Evolutionary conservation across 192 early-diverging fungal genomes (phyloP).

Genomic region (Coemansia sp.): DNA sequence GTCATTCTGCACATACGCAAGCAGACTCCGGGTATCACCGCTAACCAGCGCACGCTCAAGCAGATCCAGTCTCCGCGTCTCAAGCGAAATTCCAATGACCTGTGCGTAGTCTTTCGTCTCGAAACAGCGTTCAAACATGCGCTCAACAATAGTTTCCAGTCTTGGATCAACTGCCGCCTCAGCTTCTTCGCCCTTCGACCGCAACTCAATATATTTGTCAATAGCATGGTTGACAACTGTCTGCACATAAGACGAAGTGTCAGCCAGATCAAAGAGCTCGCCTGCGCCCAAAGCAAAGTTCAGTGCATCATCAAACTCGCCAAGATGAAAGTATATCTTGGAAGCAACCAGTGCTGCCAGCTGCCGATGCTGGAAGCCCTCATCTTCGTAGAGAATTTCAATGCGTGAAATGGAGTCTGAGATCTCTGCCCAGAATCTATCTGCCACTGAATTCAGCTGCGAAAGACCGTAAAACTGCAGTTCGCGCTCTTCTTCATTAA

Average conservation of each 20-base stretch:
- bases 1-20: conserved; percentile 83
- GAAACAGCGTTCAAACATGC: conserved; percentile 93
- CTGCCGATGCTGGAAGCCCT: conserved; percentile 75
- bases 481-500: conserved; percentile 89
- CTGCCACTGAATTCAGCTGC: conserved; percentile 84
- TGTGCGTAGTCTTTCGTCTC: conserved; percentile 73
- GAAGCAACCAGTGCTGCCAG: conserved; percentile 95
- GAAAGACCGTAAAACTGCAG: conserved; percentile 91
- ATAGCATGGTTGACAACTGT: conserved; percentile 86
- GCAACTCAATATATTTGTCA: conserved; percentile 89
- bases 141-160: conserved; percentile 86
- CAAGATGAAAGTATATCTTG: conserved; percentile 98
- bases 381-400: conserved; percentile 94
- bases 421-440: conserved; percentile 98
- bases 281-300: conserved; percentile 94
- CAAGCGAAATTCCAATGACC: conserved; percentile 94
- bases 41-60: conserved; percentile 77
- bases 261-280: conserved; percentile 77
- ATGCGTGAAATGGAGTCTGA: conserved; percentile 79
- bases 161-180: conserved; percentile 67
- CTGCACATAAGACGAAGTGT: conserved; percentile 85
- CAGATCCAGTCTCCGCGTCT: conserved; percentile 86
- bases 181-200: conserved; percentile 37
- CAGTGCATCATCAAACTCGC: conserved; percentile 93
- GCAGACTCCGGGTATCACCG: conserved; percentile 69